Evolutionary conservation across 1,284 basidiomycete species (phyloP), one percentile per base, ranked within the genome.

Genomic region (Trichosporon sp.): DNA sequence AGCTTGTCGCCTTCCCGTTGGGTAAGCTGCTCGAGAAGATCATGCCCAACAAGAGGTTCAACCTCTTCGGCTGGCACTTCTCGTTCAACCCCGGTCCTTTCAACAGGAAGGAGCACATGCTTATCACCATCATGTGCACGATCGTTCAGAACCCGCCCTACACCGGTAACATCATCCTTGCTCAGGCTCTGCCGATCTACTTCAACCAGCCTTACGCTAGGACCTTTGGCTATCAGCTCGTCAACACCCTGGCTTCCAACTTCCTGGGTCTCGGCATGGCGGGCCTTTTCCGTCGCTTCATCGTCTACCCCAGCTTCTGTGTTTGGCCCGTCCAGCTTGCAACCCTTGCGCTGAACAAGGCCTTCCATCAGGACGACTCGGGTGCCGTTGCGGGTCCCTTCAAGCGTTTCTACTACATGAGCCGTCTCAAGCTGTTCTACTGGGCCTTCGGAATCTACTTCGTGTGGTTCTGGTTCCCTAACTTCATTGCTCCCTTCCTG

Each of bases 401-500:
- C 37, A 43, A 59, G 21, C 51, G 63, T 38, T 38, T 16, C 48
- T 64, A 69, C 51, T 65, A 66, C 51, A 66, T 35, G 38, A 40
- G 64, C 64, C 61, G 63, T 51, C 14, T 61, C 8, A 66, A 79
- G 59, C 79, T 84, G 75, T 85, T 85, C 80, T 59, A 77, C 19
- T 70, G 80, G 69, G 76, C 76, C 11, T 78, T 79, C 70, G 40
- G 68, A 12, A 72, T 76, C 66, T 83, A 85, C 81, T 79, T 85
- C 65, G 67, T 40, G n/a, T 54, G 56, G 37, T 84, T 81, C 76
- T 85, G 80, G 80, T 81, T 86, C 80, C 83, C 84, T 46, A 80
- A 80, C 69, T 84, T 79, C 73, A 72, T 85, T 43, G 82, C 83
- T 71, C 72, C 70, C 12, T 87, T 85, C 21, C 82, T 89, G 7